Conservation (phyloP, 2,329 filamentous ascomycete genomes). For the Fusarium burgessii region DNA sequence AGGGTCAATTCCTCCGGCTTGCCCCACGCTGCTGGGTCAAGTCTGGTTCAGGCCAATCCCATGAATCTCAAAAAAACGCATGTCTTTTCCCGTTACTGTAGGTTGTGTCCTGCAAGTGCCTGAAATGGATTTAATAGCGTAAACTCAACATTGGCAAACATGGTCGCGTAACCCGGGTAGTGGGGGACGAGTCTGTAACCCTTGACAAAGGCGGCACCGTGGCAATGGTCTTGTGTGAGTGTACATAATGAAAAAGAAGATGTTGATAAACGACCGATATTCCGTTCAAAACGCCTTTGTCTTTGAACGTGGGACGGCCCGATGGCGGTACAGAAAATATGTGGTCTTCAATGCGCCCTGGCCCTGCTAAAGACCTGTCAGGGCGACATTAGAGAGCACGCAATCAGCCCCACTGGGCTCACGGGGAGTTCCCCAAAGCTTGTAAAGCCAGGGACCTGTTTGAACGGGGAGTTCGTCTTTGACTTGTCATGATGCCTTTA, state of each 20-base stretch:
- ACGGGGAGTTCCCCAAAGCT: constrained; percentile 42
- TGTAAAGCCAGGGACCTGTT: constrained; percentile 18
- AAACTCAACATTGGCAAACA: constrained; percentile 36
- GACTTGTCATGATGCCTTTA: constrained; percentile 21
- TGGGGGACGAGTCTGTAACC: constrained; percentile 21
- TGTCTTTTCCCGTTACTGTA: constrained; percentile 21
- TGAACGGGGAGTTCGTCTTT: constrained; percentile 26
- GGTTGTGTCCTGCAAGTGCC: constrained; percentile 26
- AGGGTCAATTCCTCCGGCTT: constrained; percentile 28
- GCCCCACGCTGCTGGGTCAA: constrained; percentile 30
- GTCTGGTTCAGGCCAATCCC: constrained; percentile 30
- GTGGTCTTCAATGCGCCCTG: constrained; percentile 15
- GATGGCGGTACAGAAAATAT: constrained; percentile 13
- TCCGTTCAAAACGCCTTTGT: constrained; percentile 3
- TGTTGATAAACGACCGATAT: constrained; percentile 27
- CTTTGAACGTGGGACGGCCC: constrained; percentile 8
- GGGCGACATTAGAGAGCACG: constrained; percentile 32
- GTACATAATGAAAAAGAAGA: constrained; percentile 2
- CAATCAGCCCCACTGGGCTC: constrained; percentile 37
- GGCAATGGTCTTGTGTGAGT: constrained; percentile 14
- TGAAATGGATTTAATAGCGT: constrained; percentile 36
- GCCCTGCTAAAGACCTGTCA: constrained; percentile 22
- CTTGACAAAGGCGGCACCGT: constrained; percentile 21
- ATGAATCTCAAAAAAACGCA: constrained; percentile 6
- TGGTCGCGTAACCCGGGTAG: constrained; percentile 33